Conservation (phyloP, 805 yeast genomes). For the Cyberlindnera maritima region DNA sequence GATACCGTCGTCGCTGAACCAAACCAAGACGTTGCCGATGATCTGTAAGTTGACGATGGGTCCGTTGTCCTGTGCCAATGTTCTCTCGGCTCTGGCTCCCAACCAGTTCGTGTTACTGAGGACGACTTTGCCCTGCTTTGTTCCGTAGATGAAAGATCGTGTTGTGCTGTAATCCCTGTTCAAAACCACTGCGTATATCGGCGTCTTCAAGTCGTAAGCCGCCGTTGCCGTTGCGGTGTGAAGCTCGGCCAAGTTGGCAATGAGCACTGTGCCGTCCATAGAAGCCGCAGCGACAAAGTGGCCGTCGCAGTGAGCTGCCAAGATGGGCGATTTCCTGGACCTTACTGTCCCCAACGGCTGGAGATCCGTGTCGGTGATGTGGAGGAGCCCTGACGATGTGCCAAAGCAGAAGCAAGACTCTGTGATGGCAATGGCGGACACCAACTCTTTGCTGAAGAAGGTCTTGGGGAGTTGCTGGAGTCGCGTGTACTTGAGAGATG, state of each 20-base stretch:
- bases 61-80: conserved; percentile 52
- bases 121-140: conserved; percentile 80
- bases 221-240: conserved; percentile 18
- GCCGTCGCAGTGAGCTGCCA: conserved; percentile 69
- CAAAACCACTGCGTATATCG: conserved; percentile 82
- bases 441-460: conserved; percentile 72
- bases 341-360: conserved; percentile 66
- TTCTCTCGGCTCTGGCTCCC: conserved; percentile 71
- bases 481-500: conserved; percentile 72
- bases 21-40: conserved; percentile 63
- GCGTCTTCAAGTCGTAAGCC: conserved; percentile 82
- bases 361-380: conserved; percentile 60
- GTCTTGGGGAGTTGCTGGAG: conserved; percentile 63
- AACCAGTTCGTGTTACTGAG: conserved; percentile 83
- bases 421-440: conserved; percentile 65
- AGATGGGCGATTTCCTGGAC: conserved; percentile 81
- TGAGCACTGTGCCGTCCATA: conserved; percentile 88
- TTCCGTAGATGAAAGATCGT: conserved; percentile 78
- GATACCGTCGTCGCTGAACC: conserved; percentile 86
- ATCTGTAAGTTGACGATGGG: conserved; percentile 68
- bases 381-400: conserved; percentile 83
- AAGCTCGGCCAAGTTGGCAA: conserved; percentile 53
- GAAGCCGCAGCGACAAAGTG: conserved; percentile 80
- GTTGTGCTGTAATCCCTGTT: conserved; percentile 64
- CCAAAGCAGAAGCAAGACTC: conserved; percentile 73